Base-by-base conservation (phyloP, 169 alveolate genomes). In the Perkinsus chesapeaki region DNA sequence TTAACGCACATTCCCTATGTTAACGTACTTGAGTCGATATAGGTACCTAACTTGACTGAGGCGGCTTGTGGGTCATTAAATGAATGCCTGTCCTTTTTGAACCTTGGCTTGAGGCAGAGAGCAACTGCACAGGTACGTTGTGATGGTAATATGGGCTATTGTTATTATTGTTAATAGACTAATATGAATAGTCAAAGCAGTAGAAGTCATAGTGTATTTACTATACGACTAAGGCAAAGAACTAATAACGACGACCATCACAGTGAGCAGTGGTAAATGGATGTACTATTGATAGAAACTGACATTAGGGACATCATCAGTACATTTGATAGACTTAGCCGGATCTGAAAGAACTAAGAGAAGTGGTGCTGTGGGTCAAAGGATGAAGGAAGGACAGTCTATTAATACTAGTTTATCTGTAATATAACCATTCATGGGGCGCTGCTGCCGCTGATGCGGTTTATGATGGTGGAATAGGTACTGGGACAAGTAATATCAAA, bases 261-360 rank as follows among this genome's bases (percentile, higher is more conserved):
- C 23, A 20, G 72, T 47, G 9, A 19, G 19, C 72, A 47, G 27
- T 47, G 72, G 9, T 19, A 47, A 47, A 27, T 1, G 82, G 23
- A 16, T 23, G 27, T 27, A 20, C 82, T 0, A 60, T 7, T 34
- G 37, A 60, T 16, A 20, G 31, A 20, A 0, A 12, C n/a, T 60
- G 23, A 1, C 36, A 7, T 1, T 23, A 60, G 82, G 82, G 82
- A 60, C 48, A 3, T 92, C 95, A 27, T 96, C 96, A 38, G 94
- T 98, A 91, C 97, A 97, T 93, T 92, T 98, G 39, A 96, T 98
- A 16, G 99, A 98, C 94, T 94, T 98, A 39, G 99, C 99, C 0
- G 99, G 99, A 7, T 95, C 98, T 93, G 99, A 98, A 92, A 96
- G 98, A 92, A 95, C 96, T 0, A 95, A 96, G 73, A 95, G 96